Conservation (phyloP, 148 eudicot genomes). For the Oxyria digyna region DNA sequence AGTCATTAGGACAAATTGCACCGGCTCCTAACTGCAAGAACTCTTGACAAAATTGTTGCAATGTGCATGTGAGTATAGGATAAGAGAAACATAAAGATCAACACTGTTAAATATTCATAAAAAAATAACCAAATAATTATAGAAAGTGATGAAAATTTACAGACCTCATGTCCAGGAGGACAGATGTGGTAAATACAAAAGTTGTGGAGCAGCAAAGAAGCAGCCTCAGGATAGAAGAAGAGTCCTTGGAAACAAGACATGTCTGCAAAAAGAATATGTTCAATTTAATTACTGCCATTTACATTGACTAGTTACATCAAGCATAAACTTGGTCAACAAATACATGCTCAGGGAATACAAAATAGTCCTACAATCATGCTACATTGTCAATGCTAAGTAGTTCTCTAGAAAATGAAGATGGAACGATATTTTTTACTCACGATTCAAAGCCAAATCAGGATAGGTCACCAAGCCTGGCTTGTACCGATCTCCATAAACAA, state of each 20-base stretch:
- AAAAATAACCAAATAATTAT: background rate
- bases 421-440: conserved; percentile 26
- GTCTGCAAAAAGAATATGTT: conserved; percentile 42
- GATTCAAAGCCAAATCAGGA: conserved; percentile 96
- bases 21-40: conserved; percentile 87
- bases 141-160: conserved; percentile 15
- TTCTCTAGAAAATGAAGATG: background rate
- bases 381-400: background rate
- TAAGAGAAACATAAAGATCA: background rate
- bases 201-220: conserved; percentile 79
- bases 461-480: conserved; percentile 90
- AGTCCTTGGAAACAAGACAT: conserved; percentile 91
- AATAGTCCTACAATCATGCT: background rate
- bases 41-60: conserved; percentile 31
- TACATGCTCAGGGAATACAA: background rate
- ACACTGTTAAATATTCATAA: background rate
- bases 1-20: conserved; percentile 34
- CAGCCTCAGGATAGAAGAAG: conserved; percentile 77
- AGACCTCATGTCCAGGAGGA: conserved; percentile 97
- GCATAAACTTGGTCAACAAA: background rate
- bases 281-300: background rate
- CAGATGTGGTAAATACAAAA: conserved; percentile 91
- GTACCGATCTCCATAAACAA: conserved; percentile 90
- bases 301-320: background rate
- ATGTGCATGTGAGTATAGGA: conserved; percentile 21